A percentile compares a stretch with the other conserved stretches of the same genome.
These are phyloP conservation scores for Silene coronaria DNA, from an alignment of 179 eudicot species.

Conservation along the genomic window DNA sequence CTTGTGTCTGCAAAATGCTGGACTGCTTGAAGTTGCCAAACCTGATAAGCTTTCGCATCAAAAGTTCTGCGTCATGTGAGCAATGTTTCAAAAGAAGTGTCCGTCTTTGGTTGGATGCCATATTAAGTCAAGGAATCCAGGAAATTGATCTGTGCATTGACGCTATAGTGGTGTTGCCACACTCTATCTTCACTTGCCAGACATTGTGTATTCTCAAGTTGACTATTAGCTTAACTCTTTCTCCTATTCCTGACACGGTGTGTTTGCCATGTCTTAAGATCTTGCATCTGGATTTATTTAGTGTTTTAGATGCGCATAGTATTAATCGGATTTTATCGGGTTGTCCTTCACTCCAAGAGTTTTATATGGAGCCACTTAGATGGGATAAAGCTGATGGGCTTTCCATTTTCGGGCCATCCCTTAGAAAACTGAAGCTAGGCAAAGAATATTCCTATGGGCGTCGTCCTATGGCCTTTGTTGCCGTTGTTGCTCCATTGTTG, in stretches of 20 bases:
- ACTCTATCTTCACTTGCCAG: slow-evolving; percentile 3
- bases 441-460: background rate
- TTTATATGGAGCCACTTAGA: background rate
- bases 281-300: background rate
- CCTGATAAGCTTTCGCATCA: background rate
- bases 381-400: background rate
- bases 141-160: background rate
- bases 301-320: background rate
- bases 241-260: background rate
- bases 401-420: background rate
- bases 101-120: background rate
- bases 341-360: background rate
- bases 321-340: background rate
- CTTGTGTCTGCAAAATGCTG: background rate
- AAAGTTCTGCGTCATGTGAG: background rate
- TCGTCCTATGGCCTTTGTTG: background rate
- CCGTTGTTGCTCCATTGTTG: slow-evolving; percentile 4
- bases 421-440: background rate
- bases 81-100: background rate
- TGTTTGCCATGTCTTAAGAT: slow-evolving; percentile 2
- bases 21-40: background rate
- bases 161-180: background rate
- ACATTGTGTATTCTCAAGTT: background rate
- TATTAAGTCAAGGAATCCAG: background rate
- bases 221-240: background rate